Conservation (phyloP, 2,329 filamentous ascomycete species). For the Sodiomyces alkalinus region DNA sequence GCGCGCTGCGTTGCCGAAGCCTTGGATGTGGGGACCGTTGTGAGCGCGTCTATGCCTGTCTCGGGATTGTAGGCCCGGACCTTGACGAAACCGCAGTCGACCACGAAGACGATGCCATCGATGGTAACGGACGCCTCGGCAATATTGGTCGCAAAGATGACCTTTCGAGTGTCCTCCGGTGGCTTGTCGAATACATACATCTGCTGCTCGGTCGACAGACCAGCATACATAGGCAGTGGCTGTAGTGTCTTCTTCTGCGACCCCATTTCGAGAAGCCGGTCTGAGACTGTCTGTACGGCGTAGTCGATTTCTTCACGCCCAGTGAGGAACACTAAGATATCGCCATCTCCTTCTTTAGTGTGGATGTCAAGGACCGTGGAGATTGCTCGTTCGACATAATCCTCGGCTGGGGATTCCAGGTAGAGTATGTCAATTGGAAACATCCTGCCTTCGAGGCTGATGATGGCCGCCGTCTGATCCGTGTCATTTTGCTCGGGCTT, state of each 20-base stretch:
- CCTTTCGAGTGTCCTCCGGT: conserved; percentile 70
- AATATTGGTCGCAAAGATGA: conserved; percentile 90
- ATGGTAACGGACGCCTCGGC: conserved; percentile 94
- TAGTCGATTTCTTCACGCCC: conserved; percentile 86
- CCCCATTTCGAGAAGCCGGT: conserved; percentile 9
- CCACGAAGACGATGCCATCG: conserved; percentile 76
- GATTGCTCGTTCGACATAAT: conserved; percentile 75
- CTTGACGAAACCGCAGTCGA: conserved; percentile 87
- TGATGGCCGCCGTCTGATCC: conserved; percentile 31
- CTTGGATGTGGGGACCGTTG: conserved; percentile 69
- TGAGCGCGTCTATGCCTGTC: conserved; percentile 79
- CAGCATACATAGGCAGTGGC: conserved; percentile 74
- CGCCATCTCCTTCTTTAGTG: conserved; percentile 61
- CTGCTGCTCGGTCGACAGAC: conserved; percentile 78
- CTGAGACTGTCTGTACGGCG: conserved; percentile 54
- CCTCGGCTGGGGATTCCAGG: conserved; percentile 59
- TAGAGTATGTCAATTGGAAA: conserved; percentile 83
- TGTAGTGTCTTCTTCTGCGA: conserved; percentile 43
- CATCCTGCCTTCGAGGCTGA: conserved; percentile 75
- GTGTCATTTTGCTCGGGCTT: no score
- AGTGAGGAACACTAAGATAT: conserved; percentile 83
- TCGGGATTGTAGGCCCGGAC: conserved; percentile 69
- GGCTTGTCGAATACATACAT: conserved; percentile 87
- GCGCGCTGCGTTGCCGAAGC: conserved; percentile 86
- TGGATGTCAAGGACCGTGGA: conserved; percentile 83